A percentile compares a stretch with the other conserved stretches of the same genome.
Conservation (phyloP, 495 filamentous ascomycete species). For the Trichodelitschia bisporula region DNA sequence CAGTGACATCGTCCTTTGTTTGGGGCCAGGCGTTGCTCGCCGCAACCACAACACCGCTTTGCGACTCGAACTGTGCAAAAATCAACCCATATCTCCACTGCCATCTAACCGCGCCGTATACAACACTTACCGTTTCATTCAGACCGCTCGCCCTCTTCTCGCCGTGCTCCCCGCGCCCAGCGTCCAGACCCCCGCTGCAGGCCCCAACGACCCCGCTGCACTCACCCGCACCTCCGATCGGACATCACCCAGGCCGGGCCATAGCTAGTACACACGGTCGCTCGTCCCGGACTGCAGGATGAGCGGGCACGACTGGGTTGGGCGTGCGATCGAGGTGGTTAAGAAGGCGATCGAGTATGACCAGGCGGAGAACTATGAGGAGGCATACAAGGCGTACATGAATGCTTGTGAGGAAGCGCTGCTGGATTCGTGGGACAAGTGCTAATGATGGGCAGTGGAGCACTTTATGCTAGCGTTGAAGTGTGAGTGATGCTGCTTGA, state of each 20-base stretch:
- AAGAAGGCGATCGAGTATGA: conserved; percentile 94
- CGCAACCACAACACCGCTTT: no score
- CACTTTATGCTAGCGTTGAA: conserved; percentile 91
- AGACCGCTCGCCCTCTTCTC: no score
- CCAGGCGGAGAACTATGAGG: conserved; percentile 85
- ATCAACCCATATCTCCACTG: no score
- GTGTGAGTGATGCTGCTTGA: conserved; percentile 22
- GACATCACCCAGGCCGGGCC: not conserved
- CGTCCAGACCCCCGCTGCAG: conserved; percentile 1
- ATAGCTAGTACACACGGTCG: no score
- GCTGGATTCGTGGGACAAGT: not conserved
- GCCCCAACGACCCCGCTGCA: no score
- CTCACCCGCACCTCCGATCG: conserved; percentile 1
- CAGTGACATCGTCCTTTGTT: no score
- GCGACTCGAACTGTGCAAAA: no score
- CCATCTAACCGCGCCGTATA: no score
- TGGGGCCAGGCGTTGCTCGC: no score
- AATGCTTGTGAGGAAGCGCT: conserved; percentile 23
- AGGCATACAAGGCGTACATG: conserved; percentile 89
- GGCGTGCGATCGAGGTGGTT: conserved; percentile 81
- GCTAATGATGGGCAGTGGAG: conserved; percentile 29
- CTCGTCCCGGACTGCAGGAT: conserved; percentile 31
- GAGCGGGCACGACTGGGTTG: conserved; percentile 94
- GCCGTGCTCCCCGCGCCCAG: not conserved
- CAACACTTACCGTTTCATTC: no score